Evolutionary conservation across 2,329 filamentous ascomycete species (phyloP).

Genomic region (Domatiomyces catenatus): DNA sequence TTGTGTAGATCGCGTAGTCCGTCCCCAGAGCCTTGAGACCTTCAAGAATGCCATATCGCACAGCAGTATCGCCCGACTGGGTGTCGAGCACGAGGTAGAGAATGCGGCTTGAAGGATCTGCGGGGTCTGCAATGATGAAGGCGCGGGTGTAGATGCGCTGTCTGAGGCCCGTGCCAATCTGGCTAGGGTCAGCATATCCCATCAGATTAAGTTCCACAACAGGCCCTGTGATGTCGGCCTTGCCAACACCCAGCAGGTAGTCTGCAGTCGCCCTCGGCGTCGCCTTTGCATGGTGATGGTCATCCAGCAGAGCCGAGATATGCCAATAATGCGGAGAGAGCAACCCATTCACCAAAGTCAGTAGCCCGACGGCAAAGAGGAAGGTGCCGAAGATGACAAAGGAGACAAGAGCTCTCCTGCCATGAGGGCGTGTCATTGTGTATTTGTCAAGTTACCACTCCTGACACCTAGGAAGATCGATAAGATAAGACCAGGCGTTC

Average conservation of each 20-base stretch:
- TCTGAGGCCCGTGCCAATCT: constrained; percentile 67
- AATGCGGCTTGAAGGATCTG: constrained; percentile 54
- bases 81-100: constrained; percentile 80
- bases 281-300: neutral
- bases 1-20: constrained; percentile 59
- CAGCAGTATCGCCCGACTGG: constrained; percentile 73
- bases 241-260: constrained; percentile 54
- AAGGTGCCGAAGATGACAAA: neutral
- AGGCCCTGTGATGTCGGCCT: constrained; percentile 61
- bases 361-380: neutral
- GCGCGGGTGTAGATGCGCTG: constrained; percentile 79
- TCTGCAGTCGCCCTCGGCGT: constrained; percentile 18
- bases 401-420: neutral
- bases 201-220: constrained; percentile 84
- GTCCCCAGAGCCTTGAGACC: constrained; percentile 53
- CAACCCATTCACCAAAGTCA: neutral
- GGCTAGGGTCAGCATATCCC: constrained; percentile 76
- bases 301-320: neutral
- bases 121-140: constrained; percentile 64
- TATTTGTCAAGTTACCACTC: neutral
- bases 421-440: neutral
- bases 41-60: constrained; percentile 73
- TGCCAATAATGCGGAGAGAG: neutral
- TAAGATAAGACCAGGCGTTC: neutral
- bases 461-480: neutral